Conservation (phyloP, 768 basidiomycete genomes). For the Cantharellus anzutake region DNA sequence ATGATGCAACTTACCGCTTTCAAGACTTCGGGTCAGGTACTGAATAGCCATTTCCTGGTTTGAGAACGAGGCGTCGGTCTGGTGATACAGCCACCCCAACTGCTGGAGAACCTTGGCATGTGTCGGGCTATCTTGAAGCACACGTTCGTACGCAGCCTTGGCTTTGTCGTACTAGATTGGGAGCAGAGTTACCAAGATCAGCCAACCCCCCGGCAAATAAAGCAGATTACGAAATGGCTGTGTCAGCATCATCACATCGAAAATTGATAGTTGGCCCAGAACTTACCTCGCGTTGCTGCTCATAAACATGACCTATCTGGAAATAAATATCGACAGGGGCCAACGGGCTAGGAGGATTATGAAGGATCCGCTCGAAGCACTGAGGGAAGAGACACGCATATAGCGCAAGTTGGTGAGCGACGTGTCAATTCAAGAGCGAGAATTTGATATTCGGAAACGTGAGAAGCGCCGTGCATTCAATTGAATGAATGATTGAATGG, state of each 20-base stretch:
- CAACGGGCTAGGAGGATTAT: constrained; percentile 86
- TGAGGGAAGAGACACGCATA: constrained; percentile 7
- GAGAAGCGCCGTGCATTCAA: neutral
- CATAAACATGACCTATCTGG: constrained; percentile 97
- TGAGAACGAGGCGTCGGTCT: constrained; percentile 85
- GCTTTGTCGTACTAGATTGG: constrained; percentile 56
- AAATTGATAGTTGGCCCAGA: neutral
- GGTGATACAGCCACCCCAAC: constrained; percentile 94
- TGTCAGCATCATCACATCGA: constrained; percentile 2
- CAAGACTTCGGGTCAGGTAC: constrained; percentile 85
- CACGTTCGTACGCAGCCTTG: constrained; percentile 90
- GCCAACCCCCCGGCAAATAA: neutral
- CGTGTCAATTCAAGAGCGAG: too few relatives aligned
- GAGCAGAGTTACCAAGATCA: neutral
- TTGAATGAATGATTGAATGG: neutral
- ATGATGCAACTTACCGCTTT: constrained; percentile 48
- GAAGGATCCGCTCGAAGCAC: constrained; percentile 93
- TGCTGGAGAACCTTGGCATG: constrained; percentile 97
- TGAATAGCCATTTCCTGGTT: constrained; percentile 89
- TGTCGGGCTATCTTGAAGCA: constrained; percentile 77
- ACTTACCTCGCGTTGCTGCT: constrained; percentile 88
- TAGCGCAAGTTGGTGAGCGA: too few relatives aligned
- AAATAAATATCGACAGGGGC: constrained; percentile 99
- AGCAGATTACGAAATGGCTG: neutral
- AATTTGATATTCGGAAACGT: too few relatives aligned